Percentiles rank a stretch among this genome's conserved stretches.
Conservation (phyloP, 495 filamentous ascomycete genomes). For the Viridothelium virens region DNA sequence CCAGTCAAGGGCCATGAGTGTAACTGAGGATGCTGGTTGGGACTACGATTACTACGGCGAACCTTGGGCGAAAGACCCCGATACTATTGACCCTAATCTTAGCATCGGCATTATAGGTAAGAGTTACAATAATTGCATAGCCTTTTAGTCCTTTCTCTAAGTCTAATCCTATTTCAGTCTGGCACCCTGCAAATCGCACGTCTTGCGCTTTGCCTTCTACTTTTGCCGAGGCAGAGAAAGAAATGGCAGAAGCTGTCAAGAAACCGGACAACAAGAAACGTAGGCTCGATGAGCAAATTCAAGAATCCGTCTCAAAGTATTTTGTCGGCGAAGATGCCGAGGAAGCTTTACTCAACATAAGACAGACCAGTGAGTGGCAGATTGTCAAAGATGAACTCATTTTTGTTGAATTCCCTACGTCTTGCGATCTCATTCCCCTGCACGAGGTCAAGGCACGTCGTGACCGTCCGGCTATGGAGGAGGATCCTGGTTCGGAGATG, state of each 20-base stretch:
- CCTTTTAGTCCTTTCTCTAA: neutral
- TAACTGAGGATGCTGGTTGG: neutral
- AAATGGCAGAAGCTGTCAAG: constrained; percentile 23
- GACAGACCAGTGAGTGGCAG: constrained; percentile 33
- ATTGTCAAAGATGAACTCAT: constrained; percentile 32
- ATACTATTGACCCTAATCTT: constrained; percentile 31
- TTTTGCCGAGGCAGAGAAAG: constrained; percentile 32
- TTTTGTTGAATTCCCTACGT: constrained; percentile 29
- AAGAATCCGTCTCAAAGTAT: constrained; percentile 34
- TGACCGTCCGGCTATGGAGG: constrained; percentile 25
- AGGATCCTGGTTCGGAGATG: constrained; percentile 17
- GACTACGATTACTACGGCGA: constrained; percentile 7
- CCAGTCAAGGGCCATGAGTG: constrained; percentile 26
- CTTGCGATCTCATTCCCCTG: constrained; percentile 20
- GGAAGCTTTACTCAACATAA: constrained; percentile 30
- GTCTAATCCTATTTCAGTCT: constrained; percentile 17
- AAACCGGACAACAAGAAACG: constrained; percentile 12
- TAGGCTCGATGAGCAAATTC: constrained; percentile 20
- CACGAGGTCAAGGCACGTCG: constrained; percentile 27
- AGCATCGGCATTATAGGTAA: constrained; percentile 33
- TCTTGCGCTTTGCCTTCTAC: constrained; percentile 31
- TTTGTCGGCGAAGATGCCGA: constrained; percentile 29
- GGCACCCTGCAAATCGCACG: constrained; percentile 32
- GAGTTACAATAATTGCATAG: too few species aligned
- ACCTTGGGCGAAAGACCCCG: constrained; percentile 28